Base-by-base conservation (phyloP, 1,284 basidiomycete species). In the Hemileia vastatrix region DNA sequence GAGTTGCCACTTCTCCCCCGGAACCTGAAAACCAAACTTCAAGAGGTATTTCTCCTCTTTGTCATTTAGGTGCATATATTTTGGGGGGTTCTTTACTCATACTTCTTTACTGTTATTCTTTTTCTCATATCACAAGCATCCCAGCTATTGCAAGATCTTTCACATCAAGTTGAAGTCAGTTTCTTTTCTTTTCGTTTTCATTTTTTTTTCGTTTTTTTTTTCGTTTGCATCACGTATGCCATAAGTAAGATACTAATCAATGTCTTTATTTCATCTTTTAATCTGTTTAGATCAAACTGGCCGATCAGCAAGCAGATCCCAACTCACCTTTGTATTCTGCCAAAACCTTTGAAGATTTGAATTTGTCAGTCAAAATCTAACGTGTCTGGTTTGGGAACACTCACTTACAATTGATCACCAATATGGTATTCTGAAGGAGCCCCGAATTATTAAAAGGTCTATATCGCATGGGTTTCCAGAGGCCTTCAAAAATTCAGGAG, bases 401-500 rank as follows among this genome's bases (percentile, higher is more conserved):
- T 45, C 48, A 18, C 21, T 13, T 24, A 23, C 21, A 4, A 3
- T 27, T 21, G 48, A 6, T 27, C 6, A 8, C 48, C 27, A 23
- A 31, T 60, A 2, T 19, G 15, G 43, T 49, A 19, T 15, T n/a
- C 31, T 1, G 24, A 57, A 65, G 48, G 18, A 86, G 90, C 76
- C 81, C 84, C 55, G 88, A 96, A 76, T 81, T 98, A 31, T 83
- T 96, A 67, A 95, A 94, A 77, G 95, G 95, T n/a, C 83, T 98
- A 57, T 96, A 93, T 77, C 86, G 87, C 52, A 88, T 95, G 84
- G 90, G 90, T 45, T 99, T 97, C 78, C 88, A 90, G 59, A 95
- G 94, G 77, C 95, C 95, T 3, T 96, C 92, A 60, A 98, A 98
- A 79, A 98, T 99, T 68, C 95, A 99, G 80, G 95, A 97, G 80